Percentiles rank a stretch among this genome's conserved stretches.
Conservation (phyloP, 345 rosid species). For the Populus pruinosa region DNA sequence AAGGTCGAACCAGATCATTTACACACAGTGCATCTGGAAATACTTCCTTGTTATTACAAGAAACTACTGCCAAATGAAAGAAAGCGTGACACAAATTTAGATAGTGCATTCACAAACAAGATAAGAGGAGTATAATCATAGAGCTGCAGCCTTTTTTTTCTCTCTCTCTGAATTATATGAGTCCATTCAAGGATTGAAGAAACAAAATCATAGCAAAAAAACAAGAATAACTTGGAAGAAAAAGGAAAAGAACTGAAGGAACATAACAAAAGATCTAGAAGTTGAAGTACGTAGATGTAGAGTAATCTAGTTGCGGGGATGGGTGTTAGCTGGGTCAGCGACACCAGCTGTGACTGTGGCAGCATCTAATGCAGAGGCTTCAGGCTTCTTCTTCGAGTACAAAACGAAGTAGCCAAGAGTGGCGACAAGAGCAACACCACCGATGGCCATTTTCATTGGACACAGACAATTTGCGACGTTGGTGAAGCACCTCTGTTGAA, state of each 20-base stretch:
- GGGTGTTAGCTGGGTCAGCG: constrained; percentile 40
- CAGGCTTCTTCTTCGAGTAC: constrained; percentile 54
- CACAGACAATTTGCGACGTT: constrained; percentile 23
- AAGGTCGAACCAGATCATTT: too few relatives aligned
- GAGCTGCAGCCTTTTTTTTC: not conserved
- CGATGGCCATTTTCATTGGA: constrained; percentile 46
- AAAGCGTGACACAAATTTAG: too few relatives aligned
- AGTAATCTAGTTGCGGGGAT: constrained; percentile 32
- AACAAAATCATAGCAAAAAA: not conserved
- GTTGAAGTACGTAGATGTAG: not conserved
- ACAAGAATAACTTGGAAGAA: not conserved
- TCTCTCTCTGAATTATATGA: not conserved
- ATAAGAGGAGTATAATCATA: too few relatives aligned
- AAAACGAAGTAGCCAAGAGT: constrained; percentile 49
- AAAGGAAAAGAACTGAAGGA: too few relatives aligned
- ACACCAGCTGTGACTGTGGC: constrained; percentile 58
- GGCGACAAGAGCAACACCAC: constrained; percentile 35
- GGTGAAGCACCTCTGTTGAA: constrained; percentile 34
- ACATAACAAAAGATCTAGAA: not conserved
- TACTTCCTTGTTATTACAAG: too few relatives aligned
- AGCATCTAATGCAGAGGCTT: constrained; percentile 59
- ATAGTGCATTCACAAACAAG: too few relatives aligned
- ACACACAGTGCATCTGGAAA: too few relatives aligned
- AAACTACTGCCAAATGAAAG: too few relatives aligned
- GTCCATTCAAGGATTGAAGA: not conserved